Conservation (phyloP, 257 asterid species). For the Nicotiana noctiflora region DNA sequence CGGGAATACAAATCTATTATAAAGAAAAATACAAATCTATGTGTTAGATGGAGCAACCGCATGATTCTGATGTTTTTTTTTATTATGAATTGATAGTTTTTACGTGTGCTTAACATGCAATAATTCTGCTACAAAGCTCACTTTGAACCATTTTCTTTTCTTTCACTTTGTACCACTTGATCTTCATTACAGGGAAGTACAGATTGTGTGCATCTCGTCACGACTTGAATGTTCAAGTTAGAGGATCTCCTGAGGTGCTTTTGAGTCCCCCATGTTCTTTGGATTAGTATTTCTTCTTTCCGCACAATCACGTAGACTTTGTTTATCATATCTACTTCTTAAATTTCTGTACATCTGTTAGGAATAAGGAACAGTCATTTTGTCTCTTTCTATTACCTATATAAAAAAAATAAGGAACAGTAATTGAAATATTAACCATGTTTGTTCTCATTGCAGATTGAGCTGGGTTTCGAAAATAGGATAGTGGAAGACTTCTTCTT, state of each 20-base stretch:
- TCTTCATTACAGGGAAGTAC: conserved; percentile 60
- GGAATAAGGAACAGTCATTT: neutral
- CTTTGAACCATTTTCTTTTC: neutral
- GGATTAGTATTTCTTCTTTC: conserved; percentile 1
- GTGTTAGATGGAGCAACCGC: conserved; percentile 2
- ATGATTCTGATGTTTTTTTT: neutral
- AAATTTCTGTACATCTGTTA: neutral
- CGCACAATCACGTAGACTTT: neutral
- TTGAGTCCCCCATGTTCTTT: conserved; percentile 3
- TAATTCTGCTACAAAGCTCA: neutral
- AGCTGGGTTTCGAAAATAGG: conserved; percentile 61
- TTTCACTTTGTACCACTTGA: conserved; percentile 10
- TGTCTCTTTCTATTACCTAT: too few species aligned
- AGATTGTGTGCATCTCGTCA: conserved; percentile 60
- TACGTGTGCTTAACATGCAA: neutral
- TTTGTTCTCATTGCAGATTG: conserved; percentile 37
- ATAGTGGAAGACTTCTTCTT: conserved; percentile 65
- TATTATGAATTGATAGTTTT: neutral
- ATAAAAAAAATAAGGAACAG: neutral
- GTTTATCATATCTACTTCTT: neutral
- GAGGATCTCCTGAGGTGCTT: conserved; percentile 72
- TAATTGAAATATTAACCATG: neutral
- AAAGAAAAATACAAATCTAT: neutral
- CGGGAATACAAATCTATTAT: neutral
- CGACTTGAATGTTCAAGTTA: conserved; percentile 65